Base-by-base conservation (phyloP, 108 stramenopile species). In the Hondaea fermentalgiana region DNA sequence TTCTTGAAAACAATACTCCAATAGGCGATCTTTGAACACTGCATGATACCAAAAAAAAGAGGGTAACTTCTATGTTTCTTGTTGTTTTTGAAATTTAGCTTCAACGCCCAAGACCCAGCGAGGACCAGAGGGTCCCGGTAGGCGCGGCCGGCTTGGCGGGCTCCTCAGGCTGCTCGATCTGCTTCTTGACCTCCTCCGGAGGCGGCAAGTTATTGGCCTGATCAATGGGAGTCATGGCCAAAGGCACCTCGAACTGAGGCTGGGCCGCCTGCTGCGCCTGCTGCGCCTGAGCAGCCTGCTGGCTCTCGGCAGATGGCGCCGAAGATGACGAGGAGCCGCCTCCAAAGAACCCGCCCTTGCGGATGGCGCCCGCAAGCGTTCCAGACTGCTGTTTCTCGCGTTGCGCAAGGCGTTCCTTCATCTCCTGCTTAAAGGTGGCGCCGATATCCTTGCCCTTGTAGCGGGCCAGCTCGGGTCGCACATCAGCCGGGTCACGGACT, bases 381-480 rank as follows among this genome's bases (percentile, higher is more conserved):
- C 51, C 51, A 6, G n/a, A 25, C 76, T 53, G 45, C 25, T 83
- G 45, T 45, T 83, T 12, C 51, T 83, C 76, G 10, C 23, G 76
- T 6, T 35, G 49, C 2, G 45, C 76, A 12, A 12, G 19, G 76
- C 76, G 76, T 23, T 83, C 51, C 76, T 25, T 55, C 49, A 83
- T 21, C 51, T 83, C 76, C 51, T 83, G 6, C 45, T 83, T 83
- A 28, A 83, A 83, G 51, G 76, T 53, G 12, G 76, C 76, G n/a
- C 49, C 76, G 49, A 83, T 47, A 35, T 83, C 76, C 76, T 83
- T 83, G 49, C 76, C 76, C 51, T 83, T 83, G 76, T 83, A 83
- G 43, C 28, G 19, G 10, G 45, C 49, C n/a, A 83, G 45, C 76
- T 83, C 76, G 12, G 49, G 49, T 2, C 76, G 76, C 45, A 83